Evolutionary conservation across 2,329 filamentous ascomycete genomes (phyloP), one percentile per base, ranked within the genome.

Genomic region (Ophiostoma populinum): DNA sequence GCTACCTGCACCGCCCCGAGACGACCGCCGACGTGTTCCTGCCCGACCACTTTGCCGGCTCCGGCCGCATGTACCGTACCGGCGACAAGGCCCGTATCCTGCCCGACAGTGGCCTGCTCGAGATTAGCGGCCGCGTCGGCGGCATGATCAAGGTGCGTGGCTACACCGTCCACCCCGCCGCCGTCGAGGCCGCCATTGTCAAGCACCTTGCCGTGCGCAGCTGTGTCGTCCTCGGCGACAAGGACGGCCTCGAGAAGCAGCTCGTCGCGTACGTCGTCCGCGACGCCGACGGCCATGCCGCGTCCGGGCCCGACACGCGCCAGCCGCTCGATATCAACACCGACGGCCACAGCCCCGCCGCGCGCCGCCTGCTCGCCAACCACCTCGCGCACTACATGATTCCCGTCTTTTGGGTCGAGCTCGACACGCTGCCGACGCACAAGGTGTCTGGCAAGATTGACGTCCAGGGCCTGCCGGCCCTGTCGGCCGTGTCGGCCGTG

Each of bases 321-420:
- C 33, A 57, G 26, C 54, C 59, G 4, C 61, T 81, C 3, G 67
- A 76, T 31, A 70, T 85, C 31, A 73, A 83, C 40, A 69, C 75
- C 37, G 67, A 71, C 19, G 79, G 77, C 5, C 75, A 80, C 52
- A 83, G 79, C 44, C 72, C 79, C 1, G 64, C 65, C 6, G 72
- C 78, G 3, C 67, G 80, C 31, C 68, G 72, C 37, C 65, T 66
- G 12, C 62, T 87, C 3, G 64, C 73, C 1, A 58, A 66, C 12
- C 71, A 73, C 42, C 63, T 87, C 20, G 80, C 80, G 2, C 78
- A 81, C 42, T 87, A 87, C 54, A 86, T 87, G 80, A 76, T 87
- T 36, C 80, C 80, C 0, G 65, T 76, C 1, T 53, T 85, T 3
- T 87, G 80, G 80, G 73, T 86, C 24, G 69, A 78, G 47, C 55